Conservation (phyloP, 2,329 filamentous ascomycete species). For the Ophiosphaerella herpotricha region DNA sequence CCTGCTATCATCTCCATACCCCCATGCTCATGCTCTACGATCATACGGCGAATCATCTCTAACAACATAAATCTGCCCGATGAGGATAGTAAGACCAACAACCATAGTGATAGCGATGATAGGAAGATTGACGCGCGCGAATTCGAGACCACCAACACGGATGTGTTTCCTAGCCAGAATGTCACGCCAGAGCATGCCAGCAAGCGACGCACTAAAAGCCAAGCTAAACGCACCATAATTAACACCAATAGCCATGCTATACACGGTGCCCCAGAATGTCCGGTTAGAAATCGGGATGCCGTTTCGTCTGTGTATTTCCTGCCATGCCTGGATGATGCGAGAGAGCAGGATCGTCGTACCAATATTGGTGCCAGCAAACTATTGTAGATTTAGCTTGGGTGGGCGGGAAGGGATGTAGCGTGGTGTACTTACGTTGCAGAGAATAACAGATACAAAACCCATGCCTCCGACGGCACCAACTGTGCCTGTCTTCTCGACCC, state of each 20-base stretch:
- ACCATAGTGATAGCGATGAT: constrained; percentile 73
- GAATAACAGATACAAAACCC: constrained; percentile 71
- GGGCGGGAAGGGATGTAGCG: background rate
- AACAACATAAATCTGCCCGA: constrained; percentile 67
- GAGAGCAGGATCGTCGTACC: constrained; percentile 75
- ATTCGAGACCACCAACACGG: constrained; percentile 65
- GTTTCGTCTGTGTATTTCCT: constrained; percentile 59
- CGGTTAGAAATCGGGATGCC: constrained; percentile 61
- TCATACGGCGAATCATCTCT: constrained; percentile 35
- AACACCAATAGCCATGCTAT: constrained; percentile 74
- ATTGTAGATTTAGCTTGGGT: background rate
- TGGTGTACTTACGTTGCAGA: constrained; percentile 68
- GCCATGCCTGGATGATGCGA: constrained; percentile 72
- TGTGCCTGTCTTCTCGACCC: constrained; percentile 71
- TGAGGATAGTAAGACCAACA: constrained; percentile 64
- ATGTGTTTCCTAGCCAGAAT: constrained; percentile 73
- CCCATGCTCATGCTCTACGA: background rate
- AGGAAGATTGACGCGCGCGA: constrained; percentile 70
- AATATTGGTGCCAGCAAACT: constrained; percentile 80
- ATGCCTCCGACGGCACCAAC: constrained; percentile 72
- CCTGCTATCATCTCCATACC: background rate
- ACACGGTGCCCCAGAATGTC: constrained; percentile 74
- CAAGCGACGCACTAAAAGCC: constrained; percentile 72
- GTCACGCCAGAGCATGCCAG: constrained; percentile 73
- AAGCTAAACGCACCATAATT: constrained; percentile 77